Percentiles rank a stretch among this genome's conserved stretches.
Evolutionary conservation across 352 stramenopile species (phyloP).

Genomic region (Pythium graminicola): DNA sequence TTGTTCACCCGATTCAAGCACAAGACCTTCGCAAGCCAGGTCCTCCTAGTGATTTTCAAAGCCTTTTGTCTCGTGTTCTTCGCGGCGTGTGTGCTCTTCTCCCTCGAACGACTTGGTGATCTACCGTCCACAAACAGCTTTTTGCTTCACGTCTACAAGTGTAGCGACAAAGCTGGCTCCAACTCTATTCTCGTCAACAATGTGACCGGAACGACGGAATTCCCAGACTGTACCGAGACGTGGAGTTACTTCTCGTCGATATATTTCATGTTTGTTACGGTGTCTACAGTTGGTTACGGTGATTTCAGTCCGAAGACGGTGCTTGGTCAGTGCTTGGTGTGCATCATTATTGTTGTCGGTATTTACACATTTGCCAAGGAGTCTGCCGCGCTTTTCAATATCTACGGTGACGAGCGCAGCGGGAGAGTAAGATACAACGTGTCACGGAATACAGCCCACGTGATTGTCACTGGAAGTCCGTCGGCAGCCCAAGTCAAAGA

Average conservation of each 20-base stretch:
- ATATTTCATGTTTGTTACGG: constrained; percentile 88
- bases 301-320: constrained; percentile 84
- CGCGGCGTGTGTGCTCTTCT: constrained; percentile 75
- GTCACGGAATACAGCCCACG: constrained; percentile 62
- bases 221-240: constrained; percentile 58
- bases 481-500: constrained; percentile 74
- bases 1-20: constrained; percentile 64
- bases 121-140: constrained; percentile 77
- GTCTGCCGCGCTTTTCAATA: constrained; percentile 64
- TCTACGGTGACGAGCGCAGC: constrained; percentile 64
- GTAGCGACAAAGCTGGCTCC: constrained; percentile 39
- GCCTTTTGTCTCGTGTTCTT: constrained; percentile 75
- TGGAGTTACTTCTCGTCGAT: constrained; percentile 86
- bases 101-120: constrained; percentile 77
- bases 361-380: constrained; percentile 87
- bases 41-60: constrained; percentile 77
- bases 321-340: constrained; percentile 67
- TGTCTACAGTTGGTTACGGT: constrained; percentile 82
- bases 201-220: constrained; percentile 39
- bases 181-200: constrained; percentile 48
- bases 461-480: constrained; percentile 83
- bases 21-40: constrained; percentile 76
- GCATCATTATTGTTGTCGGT: constrained; percentile 77
- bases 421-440: constrained; percentile 53
- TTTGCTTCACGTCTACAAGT: constrained; percentile 83